phyloP scores from a whole-genome alignment of 768 basidiomycete species.

The Cystoderma amianthinum region DNA sequence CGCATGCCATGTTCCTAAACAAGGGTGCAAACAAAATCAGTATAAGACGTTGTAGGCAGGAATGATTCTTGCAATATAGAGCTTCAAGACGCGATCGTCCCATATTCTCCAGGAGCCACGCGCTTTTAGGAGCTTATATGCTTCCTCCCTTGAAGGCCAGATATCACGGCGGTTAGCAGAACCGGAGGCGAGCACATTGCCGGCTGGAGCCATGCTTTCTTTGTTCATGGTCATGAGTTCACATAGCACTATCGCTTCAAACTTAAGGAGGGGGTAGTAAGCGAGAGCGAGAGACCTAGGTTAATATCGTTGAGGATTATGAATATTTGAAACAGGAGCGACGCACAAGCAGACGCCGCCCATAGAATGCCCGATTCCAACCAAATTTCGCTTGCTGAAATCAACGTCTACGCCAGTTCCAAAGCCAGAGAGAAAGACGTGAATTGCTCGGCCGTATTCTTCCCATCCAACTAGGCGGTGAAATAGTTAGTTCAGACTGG shows the following conservation, averaged over 20 bases:
- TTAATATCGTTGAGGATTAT: background rate
- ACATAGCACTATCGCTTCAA: constrained; percentile 31
- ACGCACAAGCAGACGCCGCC: constrained; percentile 39
- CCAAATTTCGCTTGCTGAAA: constrained; percentile 36
- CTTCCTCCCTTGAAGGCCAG: constrained; percentile 46
- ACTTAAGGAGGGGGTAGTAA: constrained; percentile 30
- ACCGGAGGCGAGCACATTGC: constrained; percentile 18
- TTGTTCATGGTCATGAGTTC: constrained; percentile 35
- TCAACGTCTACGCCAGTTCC: constrained; percentile 44
- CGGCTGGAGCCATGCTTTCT: constrained; percentile 6
- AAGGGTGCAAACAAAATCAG: background rate
- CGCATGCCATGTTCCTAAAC: constrained; percentile 35
- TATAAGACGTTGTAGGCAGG: background rate
- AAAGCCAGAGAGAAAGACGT: constrained; percentile 39
- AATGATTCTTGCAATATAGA: constrained; percentile 13
- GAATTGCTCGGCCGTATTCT: constrained; percentile 41
- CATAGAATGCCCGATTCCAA: constrained; percentile 53
- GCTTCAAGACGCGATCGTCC: constrained; percentile 40
- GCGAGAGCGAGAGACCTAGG: constrained; percentile 33
- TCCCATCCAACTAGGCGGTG: constrained; percentile 38
- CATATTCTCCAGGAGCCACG: constrained; percentile 36
- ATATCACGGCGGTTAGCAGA: constrained; percentile 36
- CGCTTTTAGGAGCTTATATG: constrained; percentile 27
- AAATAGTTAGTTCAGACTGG: background rate
- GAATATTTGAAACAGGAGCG: background rate